A percentile compares a stretch with the other conserved stretches of the same genome.
Evolutionary conservation across 2,329 filamentous ascomycete species (phyloP).

Genomic region (Paecilomyces sp.): DNA sequence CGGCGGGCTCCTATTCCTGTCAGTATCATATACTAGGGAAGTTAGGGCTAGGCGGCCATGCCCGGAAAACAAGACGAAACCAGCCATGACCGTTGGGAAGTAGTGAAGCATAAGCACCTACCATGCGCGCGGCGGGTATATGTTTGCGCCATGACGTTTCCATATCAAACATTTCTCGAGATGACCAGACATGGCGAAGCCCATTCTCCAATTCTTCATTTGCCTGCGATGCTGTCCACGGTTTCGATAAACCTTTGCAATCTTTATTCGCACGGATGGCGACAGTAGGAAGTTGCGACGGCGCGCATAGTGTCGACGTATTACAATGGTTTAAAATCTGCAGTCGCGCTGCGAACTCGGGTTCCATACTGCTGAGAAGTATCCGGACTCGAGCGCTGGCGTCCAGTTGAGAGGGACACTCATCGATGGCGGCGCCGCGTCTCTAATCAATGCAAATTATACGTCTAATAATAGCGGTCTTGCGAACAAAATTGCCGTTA

Average conservation of each 20-base stretch:
- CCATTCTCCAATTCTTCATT: not conserved
- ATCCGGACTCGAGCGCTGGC: not conserved
- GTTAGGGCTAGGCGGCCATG: not conserved
- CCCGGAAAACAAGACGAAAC: not conserved
- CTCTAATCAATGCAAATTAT: not conserved
- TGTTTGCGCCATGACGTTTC: not conserved
- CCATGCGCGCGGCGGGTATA: not conserved
- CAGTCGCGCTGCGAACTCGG: constrained; percentile 1
- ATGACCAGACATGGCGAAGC: not conserved
- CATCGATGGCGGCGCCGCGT: constrained; percentile 3
- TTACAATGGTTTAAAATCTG: not conserved
- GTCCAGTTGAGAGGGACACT: constrained; percentile 1
- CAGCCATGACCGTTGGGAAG: not conserved
- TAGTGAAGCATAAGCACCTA: not conserved
- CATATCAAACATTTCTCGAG: not conserved
- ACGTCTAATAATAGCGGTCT: not conserved
- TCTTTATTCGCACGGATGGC: not conserved
- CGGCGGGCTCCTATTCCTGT: not conserved
- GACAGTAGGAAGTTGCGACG: not conserved
- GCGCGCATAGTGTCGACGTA: not conserved
- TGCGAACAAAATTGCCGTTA: not conserved
- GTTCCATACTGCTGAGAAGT: constrained; percentile 9
- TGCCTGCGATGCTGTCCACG: not conserved
- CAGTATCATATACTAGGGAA: not conserved
- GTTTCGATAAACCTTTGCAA: not conserved